A percentile compares a stretch with the other conserved stretches of the same genome.
phyloP scores from a whole-genome alignment of 2,329 filamentous ascomycete genomes.

The Trichothecium roseum region DNA sequence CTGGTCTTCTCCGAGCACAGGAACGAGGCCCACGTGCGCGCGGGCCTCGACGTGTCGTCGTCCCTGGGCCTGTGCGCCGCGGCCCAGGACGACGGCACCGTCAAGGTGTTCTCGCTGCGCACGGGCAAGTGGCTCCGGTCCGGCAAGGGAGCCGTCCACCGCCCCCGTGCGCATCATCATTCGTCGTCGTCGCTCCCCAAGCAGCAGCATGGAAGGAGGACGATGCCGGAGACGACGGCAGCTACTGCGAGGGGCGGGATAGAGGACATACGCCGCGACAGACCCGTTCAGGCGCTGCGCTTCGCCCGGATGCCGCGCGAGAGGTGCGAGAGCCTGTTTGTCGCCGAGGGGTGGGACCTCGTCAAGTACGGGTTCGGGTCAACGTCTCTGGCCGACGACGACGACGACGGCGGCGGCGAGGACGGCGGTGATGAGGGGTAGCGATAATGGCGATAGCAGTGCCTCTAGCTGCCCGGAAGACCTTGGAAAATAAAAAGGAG shows the following conservation, averaged over 20 bases:
- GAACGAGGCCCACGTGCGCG: constrained; percentile 42
- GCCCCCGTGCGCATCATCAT: no score
- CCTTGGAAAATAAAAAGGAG: not conserved
- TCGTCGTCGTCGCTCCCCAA: no score
- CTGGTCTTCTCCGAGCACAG: constrained; percentile 37
- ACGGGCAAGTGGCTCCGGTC: constrained; percentile 29
- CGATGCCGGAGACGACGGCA: no score
- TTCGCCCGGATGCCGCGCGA: constrained; percentile 36
- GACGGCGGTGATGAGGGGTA: constrained; percentile 18
- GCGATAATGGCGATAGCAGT: constrained; percentile 14
- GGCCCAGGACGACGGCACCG: constrained; percentile 37
- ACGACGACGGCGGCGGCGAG: no score
- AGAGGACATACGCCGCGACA: constrained; percentile 10
- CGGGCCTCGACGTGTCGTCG: constrained; percentile 17
- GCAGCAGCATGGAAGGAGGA: no score
- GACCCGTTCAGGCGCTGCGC: constrained; percentile 30
- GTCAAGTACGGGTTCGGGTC: constrained; percentile 35
- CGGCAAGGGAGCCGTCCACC: constrained; percentile 3
- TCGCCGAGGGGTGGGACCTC: constrained; percentile 25
- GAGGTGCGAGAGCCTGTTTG: constrained; percentile 33
- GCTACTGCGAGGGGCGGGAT: constrained; percentile 12
- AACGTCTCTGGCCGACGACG: no score
- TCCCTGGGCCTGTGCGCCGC: constrained; percentile 41
- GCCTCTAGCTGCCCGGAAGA: no score
- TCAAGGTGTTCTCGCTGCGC: constrained; percentile 38